phyloP scores from a whole-genome alignment of 176 grass and related monocot species.

The Canna indica region DNA sequence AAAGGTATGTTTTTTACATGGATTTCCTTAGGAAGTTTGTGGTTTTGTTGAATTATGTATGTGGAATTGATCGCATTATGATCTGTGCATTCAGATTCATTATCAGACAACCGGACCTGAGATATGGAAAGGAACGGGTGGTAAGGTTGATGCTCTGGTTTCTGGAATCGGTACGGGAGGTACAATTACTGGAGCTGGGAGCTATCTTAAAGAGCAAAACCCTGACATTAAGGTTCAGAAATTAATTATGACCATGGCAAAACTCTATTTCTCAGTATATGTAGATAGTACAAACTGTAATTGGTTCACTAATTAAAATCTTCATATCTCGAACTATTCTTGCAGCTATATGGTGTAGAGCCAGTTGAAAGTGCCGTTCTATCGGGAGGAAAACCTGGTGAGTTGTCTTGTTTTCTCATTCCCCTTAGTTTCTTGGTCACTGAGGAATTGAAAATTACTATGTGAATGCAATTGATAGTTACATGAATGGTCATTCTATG shows the following conservation, averaged over 20 bases:
- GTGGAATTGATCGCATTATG: background rate
- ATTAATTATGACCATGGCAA: background rate
- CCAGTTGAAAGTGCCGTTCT: slow-evolving; percentile 8
- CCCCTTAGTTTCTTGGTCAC: background rate
- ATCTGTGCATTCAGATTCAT: slow-evolving; percentile 1
- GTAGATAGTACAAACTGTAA: too few relatives aligned
- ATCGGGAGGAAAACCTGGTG: slow-evolving; percentile 12
- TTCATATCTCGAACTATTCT: background rate
- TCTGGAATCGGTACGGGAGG: slow-evolving; percentile 17
- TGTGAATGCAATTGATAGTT: background rate
- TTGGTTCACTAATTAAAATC: background rate
- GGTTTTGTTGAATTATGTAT: background rate
- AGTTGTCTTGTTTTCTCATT: background rate
- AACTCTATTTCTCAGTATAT: background rate
- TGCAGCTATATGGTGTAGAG: slow-evolving; percentile 8
- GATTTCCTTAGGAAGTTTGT: background rate
- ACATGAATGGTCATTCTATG: background rate
- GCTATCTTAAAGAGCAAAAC: slow-evolving; percentile 9
- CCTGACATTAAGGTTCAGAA: slow-evolving; percentile 5
- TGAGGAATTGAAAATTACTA: background rate
- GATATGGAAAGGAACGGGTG: slow-evolving; percentile 14
- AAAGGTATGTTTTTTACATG: background rate
- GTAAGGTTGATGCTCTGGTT: slow-evolving; percentile 4
- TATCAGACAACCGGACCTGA: slow-evolving; percentile 14
- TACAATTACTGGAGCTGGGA: slow-evolving; percentile 15